A percentile compares a stretch with the other conserved stretches of the same genome.
These are phyloP conservation scores for Santalum album DNA, from an alignment of 164 flowering plant species.

Conservation along the genomic window DNA sequence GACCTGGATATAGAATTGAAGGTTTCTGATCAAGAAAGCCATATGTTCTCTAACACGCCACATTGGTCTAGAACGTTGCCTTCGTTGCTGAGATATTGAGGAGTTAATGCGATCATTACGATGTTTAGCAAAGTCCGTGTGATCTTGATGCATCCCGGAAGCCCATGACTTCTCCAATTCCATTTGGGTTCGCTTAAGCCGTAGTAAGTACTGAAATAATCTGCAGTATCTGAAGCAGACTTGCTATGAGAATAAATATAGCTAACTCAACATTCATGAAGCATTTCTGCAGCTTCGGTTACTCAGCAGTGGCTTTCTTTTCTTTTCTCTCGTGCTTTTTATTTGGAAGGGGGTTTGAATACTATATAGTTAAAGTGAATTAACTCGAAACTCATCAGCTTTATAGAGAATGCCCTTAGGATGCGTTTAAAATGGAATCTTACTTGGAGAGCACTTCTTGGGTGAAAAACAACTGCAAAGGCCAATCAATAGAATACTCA, in stretches of 20 bases:
- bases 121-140: slow-evolving; percentile 63
- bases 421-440: slow-evolving; percentile 13
- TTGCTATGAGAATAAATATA: slow-evolving; percentile 4
- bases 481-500: slow-evolving; percentile 97
- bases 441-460: slow-evolving; percentile 94
- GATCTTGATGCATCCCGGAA: slow-evolving; percentile 93
- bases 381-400: not conserved
- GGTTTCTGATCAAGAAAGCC: slow-evolving; percentile 93
- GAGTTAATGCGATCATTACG: slow-evolving; percentile 41
- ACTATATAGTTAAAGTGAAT: too few species aligned
- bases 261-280: slow-evolving; percentile 5
- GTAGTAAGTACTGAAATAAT: slow-evolving; percentile 82
- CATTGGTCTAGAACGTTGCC: slow-evolving; percentile 72
- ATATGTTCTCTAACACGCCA: slow-evolving; percentile 97
- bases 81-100: slow-evolving; percentile 54
- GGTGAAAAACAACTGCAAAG: slow-evolving; percentile 85
- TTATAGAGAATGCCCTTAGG: not conserved
- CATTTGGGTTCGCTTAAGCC: slow-evolving; percentile 93
- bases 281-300: not conserved
- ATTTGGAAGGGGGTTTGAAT: too few species aligned
- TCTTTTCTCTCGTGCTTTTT: too few species aligned
- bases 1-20: slow-evolving; percentile 96
- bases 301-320: too few species aligned
- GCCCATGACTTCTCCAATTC: slow-evolving; percentile 99
- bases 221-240: slow-evolving; percentile 51